These are phyloP conservation scores for Xylogone sp. DNA, from an alignment of 2,329 filamentous ascomycete species.

Conservation along the genomic window DNA sequence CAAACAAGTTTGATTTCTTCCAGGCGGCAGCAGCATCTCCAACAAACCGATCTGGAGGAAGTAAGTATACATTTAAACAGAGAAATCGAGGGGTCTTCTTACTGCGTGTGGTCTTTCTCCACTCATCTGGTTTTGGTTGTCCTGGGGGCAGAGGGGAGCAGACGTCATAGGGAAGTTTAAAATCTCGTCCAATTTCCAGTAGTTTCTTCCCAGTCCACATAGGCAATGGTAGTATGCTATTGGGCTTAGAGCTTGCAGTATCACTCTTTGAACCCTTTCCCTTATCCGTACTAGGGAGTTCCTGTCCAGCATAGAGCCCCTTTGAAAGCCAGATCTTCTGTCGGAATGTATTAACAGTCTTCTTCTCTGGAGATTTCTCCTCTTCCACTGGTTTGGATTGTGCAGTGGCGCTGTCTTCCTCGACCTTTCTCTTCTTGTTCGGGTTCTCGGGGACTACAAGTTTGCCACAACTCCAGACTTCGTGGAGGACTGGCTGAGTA, in stretches of 20 bases:
- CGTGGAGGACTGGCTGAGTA: conserved; percentile 51
- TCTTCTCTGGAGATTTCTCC: conserved; percentile 12
- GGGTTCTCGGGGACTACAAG: conserved; percentile 42
- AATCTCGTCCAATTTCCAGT: conserved; percentile 71
- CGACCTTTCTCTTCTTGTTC: conserved; percentile 30
- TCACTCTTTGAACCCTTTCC: conserved; percentile 32
- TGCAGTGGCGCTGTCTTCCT: conserved; percentile 28
- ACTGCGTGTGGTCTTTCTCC: conserved; percentile 91
- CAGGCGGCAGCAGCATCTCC: conserved; percentile 77
- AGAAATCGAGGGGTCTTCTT: conserved; percentile 32
- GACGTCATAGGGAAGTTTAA: conserved; percentile 84
- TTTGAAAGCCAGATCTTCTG: conserved; percentile 62
- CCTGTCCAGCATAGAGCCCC: conserved; percentile 85
- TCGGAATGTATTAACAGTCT: conserved; percentile 29
- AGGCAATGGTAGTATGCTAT: conserved; percentile 65
- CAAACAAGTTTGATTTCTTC: conserved; percentile 72
- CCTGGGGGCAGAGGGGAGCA: conserved; percentile 83
- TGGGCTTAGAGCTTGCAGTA: conserved; percentile 47
- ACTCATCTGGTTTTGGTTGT: conserved; percentile 89
- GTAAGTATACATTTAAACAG: conserved; percentile 10
- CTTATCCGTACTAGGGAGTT: conserved; percentile 37
- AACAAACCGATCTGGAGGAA: conserved; percentile 73
- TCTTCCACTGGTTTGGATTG: conserved; percentile 8
- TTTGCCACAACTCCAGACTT: conserved; percentile 64
- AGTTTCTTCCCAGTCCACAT: conserved; percentile 73